These are phyloP conservation scores for Cucurbita moschata DNA, from an alignment of 306 rosid genomes.

Conservation along the genomic window DNA sequence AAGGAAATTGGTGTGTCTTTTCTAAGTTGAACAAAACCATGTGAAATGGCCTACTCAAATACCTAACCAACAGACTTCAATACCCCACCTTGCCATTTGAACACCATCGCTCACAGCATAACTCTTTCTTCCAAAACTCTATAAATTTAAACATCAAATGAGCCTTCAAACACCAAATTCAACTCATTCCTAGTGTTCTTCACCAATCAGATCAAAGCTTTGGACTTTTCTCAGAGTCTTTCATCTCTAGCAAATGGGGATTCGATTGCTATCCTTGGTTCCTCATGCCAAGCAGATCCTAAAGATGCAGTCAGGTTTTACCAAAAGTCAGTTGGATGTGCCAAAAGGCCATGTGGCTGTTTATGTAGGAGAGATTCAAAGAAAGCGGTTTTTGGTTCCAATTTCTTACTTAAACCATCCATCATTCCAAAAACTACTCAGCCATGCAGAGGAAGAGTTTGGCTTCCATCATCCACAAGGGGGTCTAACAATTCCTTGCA, in stretches of 20 bases:
- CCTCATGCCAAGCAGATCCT: no score
- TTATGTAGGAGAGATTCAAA: background rate
- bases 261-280: no score
- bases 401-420: constrained; percentile 17
- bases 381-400: constrained; percentile 3
- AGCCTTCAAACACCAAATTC: background rate
- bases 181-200: background rate
- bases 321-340: background rate
- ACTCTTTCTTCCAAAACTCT: background rate
- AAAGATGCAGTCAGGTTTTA: background rate
- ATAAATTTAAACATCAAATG: background rate
- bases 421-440: constrained; percentile 12
- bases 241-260: no score
- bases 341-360: constrained; percentile 5
- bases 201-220: no score
- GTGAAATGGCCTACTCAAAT: background rate
- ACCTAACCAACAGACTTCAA: constrained; percentile 1
- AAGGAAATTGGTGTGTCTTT: background rate
- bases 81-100: background rate
- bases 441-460: constrained; percentile 25
- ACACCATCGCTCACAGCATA: background rate
- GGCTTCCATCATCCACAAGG: constrained; percentile 33
- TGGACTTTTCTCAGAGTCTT: no score
- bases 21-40: background rate
- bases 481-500: constrained; percentile 39